A percentile compares a stretch with the other conserved stretches of the same genome.
These are phyloP conservation scores for Pulveroboletus ravenelii DNA, from an alignment of 768 basidiomycete genomes.

Conservation along the genomic window DNA sequence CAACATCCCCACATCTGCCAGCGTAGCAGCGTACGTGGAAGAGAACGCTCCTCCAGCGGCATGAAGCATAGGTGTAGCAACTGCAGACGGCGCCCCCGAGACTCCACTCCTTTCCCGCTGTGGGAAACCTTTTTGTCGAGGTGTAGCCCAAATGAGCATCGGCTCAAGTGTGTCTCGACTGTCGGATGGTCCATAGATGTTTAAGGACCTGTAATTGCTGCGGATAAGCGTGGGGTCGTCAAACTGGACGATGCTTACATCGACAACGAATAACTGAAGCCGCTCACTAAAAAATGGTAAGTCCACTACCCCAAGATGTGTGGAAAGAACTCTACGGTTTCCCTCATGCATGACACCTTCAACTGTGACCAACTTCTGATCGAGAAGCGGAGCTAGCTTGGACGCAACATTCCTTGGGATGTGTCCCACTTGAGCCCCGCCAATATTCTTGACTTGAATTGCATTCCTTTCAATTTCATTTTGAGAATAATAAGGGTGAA, in stretches of 20 bases:
- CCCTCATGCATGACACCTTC: slow-evolving; percentile 69
- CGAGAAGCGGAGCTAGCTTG: slow-evolving; percentile 68
- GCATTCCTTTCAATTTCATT: slow-evolving; percentile 50
- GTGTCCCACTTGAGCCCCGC: slow-evolving; percentile 74
- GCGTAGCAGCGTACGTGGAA: slow-evolving; percentile 11
- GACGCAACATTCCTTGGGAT: slow-evolving; percentile 55
- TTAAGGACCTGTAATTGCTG: slow-evolving; percentile 46
- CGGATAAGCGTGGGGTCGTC: background rate
- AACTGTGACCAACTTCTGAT: slow-evolving; percentile 54
- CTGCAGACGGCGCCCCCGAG: slow-evolving; percentile 21
- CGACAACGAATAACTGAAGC: slow-evolving; percentile 49
- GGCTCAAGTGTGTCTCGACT: slow-evolving; percentile 60
- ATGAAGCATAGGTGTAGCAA: slow-evolving; percentile 1
- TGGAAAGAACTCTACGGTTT: slow-evolving; percentile 44
- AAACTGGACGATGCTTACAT: slow-evolving; percentile 43
- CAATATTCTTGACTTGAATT: slow-evolving; percentile 78
- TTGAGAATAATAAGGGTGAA: background rate
- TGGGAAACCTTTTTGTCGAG: slow-evolving; percentile 55
- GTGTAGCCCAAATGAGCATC: slow-evolving; percentile 69
- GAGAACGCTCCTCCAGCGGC: slow-evolving; percentile 14
- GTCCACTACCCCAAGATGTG: background rate
- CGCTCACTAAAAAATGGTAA: slow-evolving; percentile 32
- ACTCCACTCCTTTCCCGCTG: slow-evolving; percentile 8
- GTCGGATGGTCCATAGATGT: slow-evolving; percentile 66
- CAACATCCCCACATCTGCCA: slow-evolving; percentile 18